phyloP scores from a whole-genome alignment of 1,139 yeast species.

The Candida sojae region DNA sequence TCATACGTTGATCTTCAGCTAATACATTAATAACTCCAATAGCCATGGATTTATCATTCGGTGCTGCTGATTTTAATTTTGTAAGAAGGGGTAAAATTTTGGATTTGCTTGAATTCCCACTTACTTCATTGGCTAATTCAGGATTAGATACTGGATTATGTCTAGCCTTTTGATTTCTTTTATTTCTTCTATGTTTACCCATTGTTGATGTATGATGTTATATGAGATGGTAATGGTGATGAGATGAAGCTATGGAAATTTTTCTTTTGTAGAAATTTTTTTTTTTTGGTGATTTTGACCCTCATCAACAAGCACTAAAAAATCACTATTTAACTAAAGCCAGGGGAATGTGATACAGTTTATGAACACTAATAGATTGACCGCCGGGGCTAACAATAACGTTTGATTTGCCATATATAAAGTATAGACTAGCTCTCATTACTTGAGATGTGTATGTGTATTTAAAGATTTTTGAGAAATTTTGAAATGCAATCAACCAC shows the following conservation, averaged over 20 bases:
- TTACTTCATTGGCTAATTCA: conserved; percentile 39
- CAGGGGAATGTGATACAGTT: no score
- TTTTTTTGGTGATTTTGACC: no score
- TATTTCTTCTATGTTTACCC: conserved; percentile 78
- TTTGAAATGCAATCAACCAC: no score
- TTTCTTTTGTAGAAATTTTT: conserved; percentile 1
- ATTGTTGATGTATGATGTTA: conserved; percentile 25
- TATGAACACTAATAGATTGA: no score
- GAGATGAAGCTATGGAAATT: conserved; percentile 3
- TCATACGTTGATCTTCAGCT: conserved; percentile 65
- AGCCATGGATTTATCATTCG: conserved; percentile 80
- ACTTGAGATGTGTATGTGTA: no score
- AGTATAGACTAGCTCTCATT: no score
- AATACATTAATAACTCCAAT: conserved; percentile 71
- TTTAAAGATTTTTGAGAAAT: no score
- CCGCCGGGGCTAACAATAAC: no score
- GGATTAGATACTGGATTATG: conserved; percentile 46
- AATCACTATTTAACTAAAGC: no score
- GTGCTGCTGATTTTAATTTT: conserved; percentile 60
- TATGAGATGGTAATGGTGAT: not conserved
- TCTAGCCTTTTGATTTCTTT: conserved; percentile 58
- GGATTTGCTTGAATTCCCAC: conserved; percentile 43
- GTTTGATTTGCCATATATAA: no score
- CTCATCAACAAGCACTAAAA: not conserved
- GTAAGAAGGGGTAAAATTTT: conserved; percentile 69